phyloP scores from a whole-genome alignment of 352 stramenopile species.

The Phytophthora sp. region DNA sequence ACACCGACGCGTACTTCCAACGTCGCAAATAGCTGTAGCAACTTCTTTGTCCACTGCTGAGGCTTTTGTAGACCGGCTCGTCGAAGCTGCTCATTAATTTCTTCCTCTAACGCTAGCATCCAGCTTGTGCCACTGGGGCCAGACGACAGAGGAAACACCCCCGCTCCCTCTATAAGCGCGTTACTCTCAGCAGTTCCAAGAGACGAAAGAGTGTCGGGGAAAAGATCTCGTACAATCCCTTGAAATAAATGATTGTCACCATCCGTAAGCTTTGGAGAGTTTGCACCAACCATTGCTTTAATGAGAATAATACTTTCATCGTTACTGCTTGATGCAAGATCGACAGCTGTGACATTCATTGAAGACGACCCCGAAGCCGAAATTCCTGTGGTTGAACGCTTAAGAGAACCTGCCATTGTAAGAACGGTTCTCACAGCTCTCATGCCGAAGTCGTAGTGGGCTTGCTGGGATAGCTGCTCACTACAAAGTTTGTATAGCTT shows the following conservation, averaged over 20 bases:
- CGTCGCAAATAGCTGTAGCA: conserved; percentile 93
- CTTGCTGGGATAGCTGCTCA: conserved; percentile 85
- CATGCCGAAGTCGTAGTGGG: conserved; percentile 92
- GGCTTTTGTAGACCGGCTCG: conserved; percentile 65
- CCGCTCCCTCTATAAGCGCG: conserved; percentile 29
- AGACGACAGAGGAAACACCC: conserved; percentile 13
- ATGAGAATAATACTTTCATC: conserved; percentile 91
- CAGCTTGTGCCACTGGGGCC: conserved; percentile 21
- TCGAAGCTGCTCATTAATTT: conserved; percentile 79
- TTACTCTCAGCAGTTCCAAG: conserved; percentile 21
- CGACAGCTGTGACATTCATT: conserved; percentile 9
- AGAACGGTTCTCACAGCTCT: conserved; percentile 84
- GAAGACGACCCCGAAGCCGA: conserved; percentile 1
- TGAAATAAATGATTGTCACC: conserved; percentile 90
- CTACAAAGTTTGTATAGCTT: conserved; percentile 87
- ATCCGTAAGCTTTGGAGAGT: conserved; percentile 91
- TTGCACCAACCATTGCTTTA: conserved; percentile 93
- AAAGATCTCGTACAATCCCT: conserved; percentile 90
- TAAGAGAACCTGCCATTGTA: conserved; percentile 75
- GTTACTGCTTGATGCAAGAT: conserved; percentile 6
- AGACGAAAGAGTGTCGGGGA: conserved; percentile 54
- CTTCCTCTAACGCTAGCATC: conserved; percentile 67
- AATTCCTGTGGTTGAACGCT: conserved; percentile 34
- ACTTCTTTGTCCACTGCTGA: conserved; percentile 83
- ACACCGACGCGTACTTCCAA: conserved; percentile 92